Percentiles rank a stretch among this genome's conserved stretches.
Evolutionary conservation across 2,329 filamentous ascomycete genomes (phyloP).

Genomic region (Pseudopithomyces maydicus): DNA sequence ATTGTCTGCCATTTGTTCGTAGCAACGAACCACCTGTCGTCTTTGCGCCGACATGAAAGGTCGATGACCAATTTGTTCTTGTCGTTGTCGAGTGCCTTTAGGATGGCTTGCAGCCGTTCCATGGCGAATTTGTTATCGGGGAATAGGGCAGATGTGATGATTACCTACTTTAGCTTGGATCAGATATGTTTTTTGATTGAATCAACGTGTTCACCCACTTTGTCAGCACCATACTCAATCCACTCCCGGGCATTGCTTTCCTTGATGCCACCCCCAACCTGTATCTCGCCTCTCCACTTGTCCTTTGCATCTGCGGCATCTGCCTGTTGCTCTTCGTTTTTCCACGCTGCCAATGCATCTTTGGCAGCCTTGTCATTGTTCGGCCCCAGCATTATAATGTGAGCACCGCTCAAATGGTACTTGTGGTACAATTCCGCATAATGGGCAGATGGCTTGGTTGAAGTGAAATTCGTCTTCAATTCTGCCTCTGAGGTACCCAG

Average conservation of each 20-base stretch:
- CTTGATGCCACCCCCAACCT: slow-evolving; percentile 92
- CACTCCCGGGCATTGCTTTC: slow-evolving; percentile 83
- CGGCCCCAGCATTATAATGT: slow-evolving; percentile 95
- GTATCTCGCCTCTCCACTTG: slow-evolving; percentile 66
- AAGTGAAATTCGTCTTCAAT: slow-evolving; percentile 92
- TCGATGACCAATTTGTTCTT: slow-evolving; percentile 88
- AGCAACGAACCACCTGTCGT: slow-evolving; percentile 87
- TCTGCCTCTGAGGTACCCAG: slow-evolving; percentile 52
- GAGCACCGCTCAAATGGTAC: slow-evolving; percentile 74
- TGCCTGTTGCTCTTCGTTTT: not conserved
- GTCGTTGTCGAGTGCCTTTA: slow-evolving; percentile 74
- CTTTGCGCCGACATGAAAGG: slow-evolving; percentile 82
- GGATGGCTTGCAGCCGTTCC: slow-evolving; percentile 73
- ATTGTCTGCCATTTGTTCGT: slow-evolving; percentile 99
- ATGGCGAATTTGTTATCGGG: slow-evolving; percentile 82
- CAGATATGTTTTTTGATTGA: slow-evolving; percentile 1
- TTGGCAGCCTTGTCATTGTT: slow-evolving; percentile 81
- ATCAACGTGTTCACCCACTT: slow-evolving; percentile 64
- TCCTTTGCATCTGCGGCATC: not conserved
- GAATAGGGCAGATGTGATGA: slow-evolving; percentile 95
- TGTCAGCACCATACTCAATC: slow-evolving; percentile 87
- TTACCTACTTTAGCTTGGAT: slow-evolving; percentile 68
- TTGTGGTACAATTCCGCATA: slow-evolving; percentile 83
- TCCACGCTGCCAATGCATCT: slow-evolving; percentile 78
- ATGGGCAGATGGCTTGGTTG: slow-evolving; percentile 77